A percentile compares a stretch with the other conserved stretches of the same genome.
Evolutionary conservation across 2,329 filamentous ascomycete species (phyloP).

Genomic region (Ophiostoma sp.): DNA sequence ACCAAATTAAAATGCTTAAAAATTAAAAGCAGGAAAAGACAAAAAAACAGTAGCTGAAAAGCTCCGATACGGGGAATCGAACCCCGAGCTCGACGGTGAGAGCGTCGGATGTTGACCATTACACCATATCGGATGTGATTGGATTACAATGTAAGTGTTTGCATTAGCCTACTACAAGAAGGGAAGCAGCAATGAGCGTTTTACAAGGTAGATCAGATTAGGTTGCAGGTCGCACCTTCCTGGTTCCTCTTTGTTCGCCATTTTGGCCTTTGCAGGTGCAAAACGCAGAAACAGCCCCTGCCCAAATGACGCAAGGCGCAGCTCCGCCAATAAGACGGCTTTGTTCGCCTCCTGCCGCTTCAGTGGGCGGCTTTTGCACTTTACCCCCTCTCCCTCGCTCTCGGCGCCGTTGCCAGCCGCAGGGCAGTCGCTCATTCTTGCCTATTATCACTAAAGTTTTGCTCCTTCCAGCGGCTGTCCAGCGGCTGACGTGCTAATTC

Average conservation of each 20-base stretch:
- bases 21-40: neutral
- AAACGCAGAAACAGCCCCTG: neutral
- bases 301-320: slow-evolving; percentile 20
- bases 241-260: neutral
- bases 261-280: neutral
- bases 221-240: neutral
- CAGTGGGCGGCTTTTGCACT: neutral
- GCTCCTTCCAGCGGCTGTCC: neutral
- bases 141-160: neutral
- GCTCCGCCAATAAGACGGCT: slow-evolving; percentile 14
- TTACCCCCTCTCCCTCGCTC: neutral
- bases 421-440: neutral
- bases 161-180: neutral
- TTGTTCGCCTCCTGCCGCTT: neutral
- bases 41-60: slow-evolving; percentile 14
- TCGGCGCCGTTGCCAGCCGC: slow-evolving; percentile 4
- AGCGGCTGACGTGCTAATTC: neutral
- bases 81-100: slow-evolving; percentile 32
- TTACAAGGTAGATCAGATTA: neutral
- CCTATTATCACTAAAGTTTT: neutral
- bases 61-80: slow-evolving; percentile 32
- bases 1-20: neutral
- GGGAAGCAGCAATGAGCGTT: neutral
- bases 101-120: slow-evolving; percentile 32
- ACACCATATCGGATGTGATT: slow-evolving; percentile 31